A percentile compares a stretch with the other conserved stretches of the same genome.
These are phyloP conservation scores for Spizellomyces sp. DNA, from an alignment of 192 early-diverging fungal genomes.

Conservation along the genomic window DNA sequence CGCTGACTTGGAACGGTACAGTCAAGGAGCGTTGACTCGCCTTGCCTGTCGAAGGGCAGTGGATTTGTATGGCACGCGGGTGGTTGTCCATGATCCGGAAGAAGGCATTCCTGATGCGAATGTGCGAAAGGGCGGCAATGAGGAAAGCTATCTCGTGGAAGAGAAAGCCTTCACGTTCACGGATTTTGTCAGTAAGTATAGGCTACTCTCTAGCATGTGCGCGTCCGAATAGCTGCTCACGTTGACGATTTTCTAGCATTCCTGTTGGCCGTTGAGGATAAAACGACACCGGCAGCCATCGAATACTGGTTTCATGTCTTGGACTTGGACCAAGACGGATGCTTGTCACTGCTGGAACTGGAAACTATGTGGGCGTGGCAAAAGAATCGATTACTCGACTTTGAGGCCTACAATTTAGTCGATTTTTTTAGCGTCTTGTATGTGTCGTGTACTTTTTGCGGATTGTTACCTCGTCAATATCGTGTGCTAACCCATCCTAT, in stretches of 20 bases:
- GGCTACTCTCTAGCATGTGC: no score
- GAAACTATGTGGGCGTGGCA: conserved; percentile 87
- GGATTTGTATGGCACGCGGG: conserved; percentile 64
- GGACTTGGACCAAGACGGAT: conserved; percentile 87
- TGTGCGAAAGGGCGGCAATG: neutral
- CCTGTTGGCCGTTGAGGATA: conserved; percentile 78
- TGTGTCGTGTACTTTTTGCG: neutral
- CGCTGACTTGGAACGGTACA: conserved; percentile 72
- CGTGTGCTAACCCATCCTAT: neutral
- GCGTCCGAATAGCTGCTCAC: no score
- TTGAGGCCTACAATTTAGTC: conserved; percentile 16
- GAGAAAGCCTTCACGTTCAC: conserved; percentile 47
- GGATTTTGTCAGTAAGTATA: neutral
- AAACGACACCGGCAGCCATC: conserved; percentile 59
- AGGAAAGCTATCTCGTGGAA: conserved; percentile 52
- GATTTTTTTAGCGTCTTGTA: conserved; percentile 17
- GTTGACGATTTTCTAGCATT: conserved; percentile 79
- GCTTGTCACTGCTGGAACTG: conserved; percentile 81
- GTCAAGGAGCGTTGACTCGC: conserved; percentile 68
- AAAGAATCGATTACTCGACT: conserved; percentile 57
- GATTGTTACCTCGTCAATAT: neutral
- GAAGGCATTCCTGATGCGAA: neutral
- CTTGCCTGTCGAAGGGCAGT: conserved; percentile 68
- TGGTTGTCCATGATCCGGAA: neutral
- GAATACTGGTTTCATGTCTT: conserved; percentile 93